These are phyloP conservation scores for Phytophthora macrochlamydospora DNA, from an alignment of 352 stramenopile genomes.

Conservation along the genomic window DNA sequence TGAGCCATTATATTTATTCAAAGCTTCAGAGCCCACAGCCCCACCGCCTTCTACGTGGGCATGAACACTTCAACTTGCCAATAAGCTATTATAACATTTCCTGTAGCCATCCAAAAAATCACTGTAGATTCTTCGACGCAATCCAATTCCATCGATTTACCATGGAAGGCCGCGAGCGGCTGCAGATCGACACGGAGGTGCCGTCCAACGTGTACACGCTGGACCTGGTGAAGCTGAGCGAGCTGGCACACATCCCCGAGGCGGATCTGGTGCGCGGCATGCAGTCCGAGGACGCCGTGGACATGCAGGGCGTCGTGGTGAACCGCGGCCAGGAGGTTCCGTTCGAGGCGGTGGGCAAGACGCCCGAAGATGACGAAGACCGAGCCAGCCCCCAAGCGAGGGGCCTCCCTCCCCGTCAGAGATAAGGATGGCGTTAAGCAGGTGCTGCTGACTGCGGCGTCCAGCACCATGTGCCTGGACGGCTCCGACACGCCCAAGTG, in stretches of 20 bases:
- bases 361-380: conserved; percentile 29
- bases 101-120: no score
- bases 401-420: not conserved
- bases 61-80: no score
- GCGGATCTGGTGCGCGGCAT: conserved; percentile 71
- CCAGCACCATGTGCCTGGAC: conserved; percentile 81
- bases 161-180: conserved; percentile 44
- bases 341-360: conserved; percentile 78
- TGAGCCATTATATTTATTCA: no score
- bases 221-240: conserved; percentile 71
- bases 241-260: conserved; percentile 66
- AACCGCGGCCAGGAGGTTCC: conserved; percentile 78
- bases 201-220: conserved; percentile 80
- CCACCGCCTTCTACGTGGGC: no score
- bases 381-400: not conserved
- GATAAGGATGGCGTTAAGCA: conserved; percentile 50
- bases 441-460: conserved; percentile 80
- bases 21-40: no score
- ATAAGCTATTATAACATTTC: no score
- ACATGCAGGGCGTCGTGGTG: conserved; percentile 86
- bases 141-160: not conserved
- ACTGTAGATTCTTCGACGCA: no score
- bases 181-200: conserved; percentile 78
- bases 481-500: conserved; percentile 83
- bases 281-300: conserved; percentile 74